phyloP scores from a whole-genome alignment of 2,329 filamentous ascomycete species.

The Fusarium burgessii region DNA sequence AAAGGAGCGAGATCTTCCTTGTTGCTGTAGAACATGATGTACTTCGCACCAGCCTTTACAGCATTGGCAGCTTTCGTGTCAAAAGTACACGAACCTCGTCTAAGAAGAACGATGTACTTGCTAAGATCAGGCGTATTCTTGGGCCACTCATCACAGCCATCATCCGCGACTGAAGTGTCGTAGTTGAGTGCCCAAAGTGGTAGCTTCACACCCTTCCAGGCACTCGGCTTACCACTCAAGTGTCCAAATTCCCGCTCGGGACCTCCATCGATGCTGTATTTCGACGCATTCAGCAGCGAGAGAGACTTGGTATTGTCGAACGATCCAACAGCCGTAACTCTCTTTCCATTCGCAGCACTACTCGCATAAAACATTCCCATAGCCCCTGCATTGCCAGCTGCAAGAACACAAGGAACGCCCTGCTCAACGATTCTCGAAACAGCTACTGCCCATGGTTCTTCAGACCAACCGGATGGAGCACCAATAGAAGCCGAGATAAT shows the following conservation, averaged over 20 bases:
- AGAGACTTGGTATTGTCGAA: slow-evolving; percentile 61
- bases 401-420: slow-evolving; percentile 65
- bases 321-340: slow-evolving; percentile 62
- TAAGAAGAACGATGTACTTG: slow-evolving; percentile 68
- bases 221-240: slow-evolving; percentile 54
- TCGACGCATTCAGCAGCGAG: slow-evolving; percentile 56
- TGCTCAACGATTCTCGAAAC: slow-evolving; percentile 65
- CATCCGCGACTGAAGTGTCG: slow-evolving; percentile 60
- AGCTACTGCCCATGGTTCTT: slow-evolving; percentile 63
- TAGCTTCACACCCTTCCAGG: slow-evolving; percentile 60
- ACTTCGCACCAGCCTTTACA: slow-evolving; percentile 66
- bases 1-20: slow-evolving; percentile 50
- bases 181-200: slow-evolving; percentile 63
- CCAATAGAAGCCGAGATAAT: slow-evolving; percentile 69
- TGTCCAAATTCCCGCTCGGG: slow-evolving; percentile 56
- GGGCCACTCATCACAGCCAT: slow-evolving; percentile 66
- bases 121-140: slow-evolving; percentile 68
- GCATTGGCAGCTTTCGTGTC: slow-evolving; percentile 65
- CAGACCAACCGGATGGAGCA: slow-evolving; percentile 63
- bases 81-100: slow-evolving; percentile 69
- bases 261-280: slow-evolving; percentile 55
- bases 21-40: slow-evolving; percentile 73
- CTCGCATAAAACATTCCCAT: slow-evolving; percentile 63
- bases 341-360: slow-evolving; percentile 61
- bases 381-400: slow-evolving; percentile 64